Conservation (phyloP, 2,329 filamentous ascomycete species). For the Alternaria triticimaculans region DNA sequence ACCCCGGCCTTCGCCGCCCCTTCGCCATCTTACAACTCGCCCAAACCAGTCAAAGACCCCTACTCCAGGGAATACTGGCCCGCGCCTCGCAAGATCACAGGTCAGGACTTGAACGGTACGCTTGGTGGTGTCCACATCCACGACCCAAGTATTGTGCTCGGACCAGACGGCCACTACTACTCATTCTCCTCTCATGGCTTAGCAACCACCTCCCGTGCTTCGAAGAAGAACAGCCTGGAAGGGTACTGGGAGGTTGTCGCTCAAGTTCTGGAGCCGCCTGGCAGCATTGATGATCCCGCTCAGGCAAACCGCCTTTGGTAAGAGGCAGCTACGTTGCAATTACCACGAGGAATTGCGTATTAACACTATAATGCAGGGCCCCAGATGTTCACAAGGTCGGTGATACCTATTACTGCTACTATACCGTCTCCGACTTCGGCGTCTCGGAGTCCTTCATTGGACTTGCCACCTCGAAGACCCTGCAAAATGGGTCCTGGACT, state of each 20-base stretch:
- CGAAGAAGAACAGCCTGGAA: conserved; percentile 10
- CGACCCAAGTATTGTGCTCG: conserved; percentile 11
- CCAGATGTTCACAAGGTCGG: conserved; percentile 20
- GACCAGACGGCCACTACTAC: conserved; percentile 13
- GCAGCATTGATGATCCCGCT: conserved; percentile 6
- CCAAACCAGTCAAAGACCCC: background rate
- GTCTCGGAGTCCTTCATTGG: conserved; percentile 66
- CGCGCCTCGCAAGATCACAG: conserved; percentile 7
- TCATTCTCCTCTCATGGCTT: conserved; percentile 11
- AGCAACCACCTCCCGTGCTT: conserved; percentile 10
- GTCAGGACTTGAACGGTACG: conserved; percentile 6
- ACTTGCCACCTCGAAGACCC: conserved; percentile 52
- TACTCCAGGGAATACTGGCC: background rate
- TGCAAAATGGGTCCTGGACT: conserved; percentile 62
- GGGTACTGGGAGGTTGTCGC: conserved; percentile 10
- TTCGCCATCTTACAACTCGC: background rate
- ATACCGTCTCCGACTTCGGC: conserved; percentile 66
- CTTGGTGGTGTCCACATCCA: conserved; percentile 13
- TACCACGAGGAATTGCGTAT: too few relatives aligned
- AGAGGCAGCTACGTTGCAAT: background rate
- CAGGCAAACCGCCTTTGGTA: conserved; percentile 8
- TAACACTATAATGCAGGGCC: conserved; percentile 6
- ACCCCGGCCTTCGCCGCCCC: background rate
- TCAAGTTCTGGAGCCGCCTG: conserved; percentile 10
- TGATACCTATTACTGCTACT: conserved; percentile 65